Conservation (phyloP, 1,139 yeast genomes). For the Meyerozyma elateridarum region DNA sequence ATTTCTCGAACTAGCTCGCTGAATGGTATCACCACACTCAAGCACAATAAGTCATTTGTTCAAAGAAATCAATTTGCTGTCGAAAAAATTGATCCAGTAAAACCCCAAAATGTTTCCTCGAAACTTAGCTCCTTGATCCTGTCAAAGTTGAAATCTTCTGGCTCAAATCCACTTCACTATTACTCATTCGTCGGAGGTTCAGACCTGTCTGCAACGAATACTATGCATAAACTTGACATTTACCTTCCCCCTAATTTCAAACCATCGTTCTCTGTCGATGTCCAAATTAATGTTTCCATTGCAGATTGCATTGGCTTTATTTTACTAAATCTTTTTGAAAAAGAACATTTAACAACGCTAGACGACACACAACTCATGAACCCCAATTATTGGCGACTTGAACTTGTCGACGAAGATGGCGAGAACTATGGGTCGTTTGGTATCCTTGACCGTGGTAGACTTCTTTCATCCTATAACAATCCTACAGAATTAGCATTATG, state of each 20-base stretch:
- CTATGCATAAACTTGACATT: conserved; percentile 26
- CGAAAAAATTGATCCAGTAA: conserved; percentile 20
- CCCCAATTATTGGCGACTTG: conserved; percentile 66
- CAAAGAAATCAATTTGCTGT: conserved; percentile 19
- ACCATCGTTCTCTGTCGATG: conserved; percentile 30
- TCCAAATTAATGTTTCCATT: conserved; percentile 45
- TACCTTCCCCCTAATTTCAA: conserved; percentile 34
- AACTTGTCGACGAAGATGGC: conserved; percentile 74
- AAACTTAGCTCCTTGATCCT: conserved; percentile 40
- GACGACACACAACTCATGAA: conserved; percentile 23
- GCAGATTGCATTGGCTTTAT: conserved; percentile 64
- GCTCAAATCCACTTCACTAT: conserved; percentile 47
- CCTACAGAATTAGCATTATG: conserved; percentile 66
- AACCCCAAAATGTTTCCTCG: conserved; percentile 15
- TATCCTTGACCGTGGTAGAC: conserved; percentile 52
- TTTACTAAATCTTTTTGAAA: conserved; percentile 27
- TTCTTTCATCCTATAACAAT: conserved; percentile 51
- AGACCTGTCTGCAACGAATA: conserved; percentile 25
- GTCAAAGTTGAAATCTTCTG: conserved; percentile 30
- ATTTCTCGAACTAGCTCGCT: background rate
- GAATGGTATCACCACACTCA: background rate
- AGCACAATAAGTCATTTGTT: conserved; percentile 16
- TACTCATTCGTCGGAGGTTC: conserved; percentile 45
- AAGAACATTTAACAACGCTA: conserved; percentile 10
- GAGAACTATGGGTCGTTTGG: conserved; percentile 77